A percentile compares a stretch with the other conserved stretches of the same genome.
Conservation (phyloP, 257 asterid species). For the Solanum lycopersicoides region DNA sequence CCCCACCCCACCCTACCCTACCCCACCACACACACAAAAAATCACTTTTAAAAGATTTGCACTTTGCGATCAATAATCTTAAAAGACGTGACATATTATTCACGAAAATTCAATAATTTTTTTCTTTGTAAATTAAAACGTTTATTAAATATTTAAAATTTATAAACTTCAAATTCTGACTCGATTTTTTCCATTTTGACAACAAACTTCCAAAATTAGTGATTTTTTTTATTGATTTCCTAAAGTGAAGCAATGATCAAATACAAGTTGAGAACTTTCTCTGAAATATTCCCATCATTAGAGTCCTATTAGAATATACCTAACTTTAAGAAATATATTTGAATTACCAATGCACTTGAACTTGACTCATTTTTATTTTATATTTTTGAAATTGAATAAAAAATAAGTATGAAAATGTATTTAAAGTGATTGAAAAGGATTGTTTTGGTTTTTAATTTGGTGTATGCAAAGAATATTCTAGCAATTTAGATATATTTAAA, state of each 20-base stretch:
- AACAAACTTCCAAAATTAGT: not conserved
- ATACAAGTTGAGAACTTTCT: not conserved
- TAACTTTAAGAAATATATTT: not conserved
- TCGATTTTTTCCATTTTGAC: not conserved
- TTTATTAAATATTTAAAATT: no score
- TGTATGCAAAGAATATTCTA: not conserved
- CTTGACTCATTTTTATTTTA: not conserved
- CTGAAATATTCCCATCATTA: not conserved
- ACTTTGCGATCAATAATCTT: not conserved
- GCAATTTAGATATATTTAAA: not conserved
- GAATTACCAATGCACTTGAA: not conserved
- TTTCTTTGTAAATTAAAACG: fast-evolving
- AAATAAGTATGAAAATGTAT: not conserved
- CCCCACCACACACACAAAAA: not conserved
- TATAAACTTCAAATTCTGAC: not conserved
- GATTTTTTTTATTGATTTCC: not conserved
- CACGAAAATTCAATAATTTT: no score
- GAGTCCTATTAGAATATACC: not conserved
- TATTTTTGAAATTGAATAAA: not conserved
- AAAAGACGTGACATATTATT: no score
- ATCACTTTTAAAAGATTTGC: not conserved
- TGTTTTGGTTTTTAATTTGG: not conserved
- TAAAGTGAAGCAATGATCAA: not conserved
- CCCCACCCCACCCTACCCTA: not conserved
- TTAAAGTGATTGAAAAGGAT: not conserved